Evolutionary conservation across 768 basidiomycete genomes (phyloP).

Genomic region (Boletus speciosus): DNA sequence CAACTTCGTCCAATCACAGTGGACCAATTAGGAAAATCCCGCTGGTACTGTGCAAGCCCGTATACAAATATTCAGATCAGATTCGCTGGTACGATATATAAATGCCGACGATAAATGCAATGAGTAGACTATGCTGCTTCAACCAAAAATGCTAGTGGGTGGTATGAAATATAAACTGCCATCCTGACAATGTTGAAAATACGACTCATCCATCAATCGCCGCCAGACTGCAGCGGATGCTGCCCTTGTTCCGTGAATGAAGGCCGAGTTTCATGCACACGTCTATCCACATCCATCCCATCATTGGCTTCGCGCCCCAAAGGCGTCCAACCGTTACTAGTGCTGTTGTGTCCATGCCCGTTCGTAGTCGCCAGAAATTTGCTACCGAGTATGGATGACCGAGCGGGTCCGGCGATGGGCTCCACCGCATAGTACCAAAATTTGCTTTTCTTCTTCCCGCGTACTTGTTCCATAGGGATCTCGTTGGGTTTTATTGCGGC

Average conservation of each 20-base stretch:
- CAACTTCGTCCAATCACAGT: not conserved
- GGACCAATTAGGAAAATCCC: slow-evolving; percentile 17
- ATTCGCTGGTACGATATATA: slow-evolving; percentile 17
- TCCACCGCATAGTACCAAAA: slow-evolving; percentile 90
- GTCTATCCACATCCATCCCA: slow-evolving; percentile 26
- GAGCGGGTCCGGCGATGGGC: slow-evolving; percentile 42
- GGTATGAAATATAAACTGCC: slow-evolving; percentile 26
- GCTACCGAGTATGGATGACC: slow-evolving; percentile 10
- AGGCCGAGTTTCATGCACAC: slow-evolving; percentile 12
- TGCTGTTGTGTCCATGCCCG: slow-evolving; percentile 17
- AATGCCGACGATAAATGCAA: slow-evolving; percentile 24
- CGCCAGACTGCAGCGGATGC: slow-evolving; percentile 7
- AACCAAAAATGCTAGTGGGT: slow-evolving; percentile 28
- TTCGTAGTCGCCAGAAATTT: slow-evolving; percentile 19
- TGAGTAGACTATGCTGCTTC: slow-evolving; percentile 28
- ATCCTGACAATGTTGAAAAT: slow-evolving; percentile 10
- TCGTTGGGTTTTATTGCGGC: slow-evolving; percentile 70
- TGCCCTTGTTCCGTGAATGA: slow-evolving; percentile 17
- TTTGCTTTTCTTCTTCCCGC: slow-evolving; percentile 81
- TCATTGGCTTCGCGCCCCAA: not conserved
- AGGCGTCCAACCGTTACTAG: slow-evolving; percentile 7
- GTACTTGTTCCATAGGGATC: slow-evolving; percentile 68
- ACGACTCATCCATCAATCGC: slow-evolving; percentile 5
- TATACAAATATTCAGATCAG: not conserved
- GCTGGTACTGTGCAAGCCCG: too few relatives aligned